A percentile compares a stretch with the other conserved stretches of the same genome.
phyloP scores from a whole-genome alignment of 176 grass and related monocot genomes.

The Hyparrhenia diplandra region DNA sequence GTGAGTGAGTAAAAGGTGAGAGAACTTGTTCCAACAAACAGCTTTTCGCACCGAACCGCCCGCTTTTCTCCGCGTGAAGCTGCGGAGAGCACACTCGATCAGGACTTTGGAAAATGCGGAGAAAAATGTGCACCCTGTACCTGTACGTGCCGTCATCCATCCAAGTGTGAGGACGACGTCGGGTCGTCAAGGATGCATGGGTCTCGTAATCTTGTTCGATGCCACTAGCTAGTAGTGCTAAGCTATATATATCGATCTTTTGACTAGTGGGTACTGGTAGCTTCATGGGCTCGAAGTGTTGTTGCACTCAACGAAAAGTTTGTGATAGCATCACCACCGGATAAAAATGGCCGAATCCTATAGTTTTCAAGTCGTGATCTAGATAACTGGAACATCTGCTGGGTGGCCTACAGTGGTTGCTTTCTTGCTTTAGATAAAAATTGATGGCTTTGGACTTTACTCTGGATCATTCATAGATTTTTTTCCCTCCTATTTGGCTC shows the following conservation, averaged over 20 bases:
- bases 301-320: slow-evolving; percentile 45
- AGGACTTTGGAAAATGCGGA: slow-evolving; percentile 30
- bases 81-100: background rate
- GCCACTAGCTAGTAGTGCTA: background rate
- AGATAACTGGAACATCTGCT: slow-evolving; percentile 21
- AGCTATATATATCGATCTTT: slow-evolving; percentile 20
- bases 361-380: slow-evolving; percentile 22
- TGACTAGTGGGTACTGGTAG: background rate
- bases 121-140: slow-evolving; percentile 3
- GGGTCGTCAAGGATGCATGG: background rate
- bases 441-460: slow-evolving; percentile 21
- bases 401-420: slow-evolving; percentile 7
- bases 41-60: background rate
- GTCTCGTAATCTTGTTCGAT: too few relatives aligned
- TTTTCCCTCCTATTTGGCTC: background rate
- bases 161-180: background rate
- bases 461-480: background rate
- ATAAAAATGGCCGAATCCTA: background rate
- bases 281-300: slow-evolving; percentile 31
- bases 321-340: slow-evolving; percentile 4
- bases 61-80: slow-evolving; percentile 2
- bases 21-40: background rate
- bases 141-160: slow-evolving; percentile 1
- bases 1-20: background rate
- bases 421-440: slow-evolving; percentile 22